Conservation (phyloP, 306 rosid genomes). For the Prosopis cineraria region DNA sequence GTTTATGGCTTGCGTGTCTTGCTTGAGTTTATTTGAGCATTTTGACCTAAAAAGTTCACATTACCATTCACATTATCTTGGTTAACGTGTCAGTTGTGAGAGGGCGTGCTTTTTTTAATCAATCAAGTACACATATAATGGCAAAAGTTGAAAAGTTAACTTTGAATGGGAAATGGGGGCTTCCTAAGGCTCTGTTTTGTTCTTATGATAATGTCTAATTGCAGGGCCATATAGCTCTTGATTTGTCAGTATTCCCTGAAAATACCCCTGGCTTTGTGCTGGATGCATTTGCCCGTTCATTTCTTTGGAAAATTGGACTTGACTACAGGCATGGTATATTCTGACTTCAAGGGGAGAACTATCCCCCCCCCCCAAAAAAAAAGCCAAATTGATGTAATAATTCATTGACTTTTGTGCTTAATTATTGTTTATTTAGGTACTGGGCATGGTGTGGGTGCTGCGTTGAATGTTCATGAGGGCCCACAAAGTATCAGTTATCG, state of each 20-base stretch:
- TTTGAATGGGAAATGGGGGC: slow-evolving; percentile 21
- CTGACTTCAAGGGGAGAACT: slow-evolving; percentile 26
- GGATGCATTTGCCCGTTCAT: slow-evolving; percentile 95
- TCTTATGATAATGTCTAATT: slow-evolving; percentile 41
- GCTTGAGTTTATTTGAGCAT: slow-evolving; percentile 27
- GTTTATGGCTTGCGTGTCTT: slow-evolving; percentile 14
- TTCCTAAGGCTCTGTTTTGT: slow-evolving; percentile 15
- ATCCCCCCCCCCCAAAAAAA: background rate
- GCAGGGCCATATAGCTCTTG: slow-evolving; percentile 96
- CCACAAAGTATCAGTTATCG: slow-evolving; percentile 93
- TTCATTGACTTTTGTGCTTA: slow-evolving; percentile 7
- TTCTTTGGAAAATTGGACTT: slow-evolving; percentile 95
- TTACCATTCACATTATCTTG: slow-evolving; percentile 16
- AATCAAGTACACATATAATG: slow-evolving; percentile 15
- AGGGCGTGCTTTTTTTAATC: background rate
- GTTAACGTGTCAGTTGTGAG: slow-evolving; percentile 13
- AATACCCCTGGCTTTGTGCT: slow-evolving; percentile 90
- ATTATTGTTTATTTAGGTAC: slow-evolving; percentile 59
- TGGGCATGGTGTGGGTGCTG: slow-evolving; percentile 98
- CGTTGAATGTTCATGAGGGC: slow-evolving; percentile 95
- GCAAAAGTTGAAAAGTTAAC: slow-evolving; percentile 16
- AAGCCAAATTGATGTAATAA: slow-evolving; percentile 24
- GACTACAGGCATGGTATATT: slow-evolving; percentile 91
- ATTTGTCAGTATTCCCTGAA: slow-evolving; percentile 87
- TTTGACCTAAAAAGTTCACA: slow-evolving; percentile 9